Conservation (phyloP, 164 flowering plant species). For the Magnolia kwangsiensis region DNA sequence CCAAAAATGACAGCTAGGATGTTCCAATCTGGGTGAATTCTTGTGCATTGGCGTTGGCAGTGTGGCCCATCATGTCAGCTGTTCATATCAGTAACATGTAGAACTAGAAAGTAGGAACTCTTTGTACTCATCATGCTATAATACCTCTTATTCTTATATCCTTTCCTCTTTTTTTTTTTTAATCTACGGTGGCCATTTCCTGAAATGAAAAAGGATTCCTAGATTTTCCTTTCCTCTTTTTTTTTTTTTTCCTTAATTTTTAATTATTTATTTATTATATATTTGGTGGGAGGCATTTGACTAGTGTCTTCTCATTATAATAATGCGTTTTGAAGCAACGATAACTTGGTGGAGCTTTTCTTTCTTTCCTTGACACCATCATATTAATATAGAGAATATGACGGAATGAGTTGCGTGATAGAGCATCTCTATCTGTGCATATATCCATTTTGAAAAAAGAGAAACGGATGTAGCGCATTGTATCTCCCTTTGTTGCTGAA, state of each 20-base stretch:
- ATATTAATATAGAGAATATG: slow-evolving; percentile 16
- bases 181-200: background rate
- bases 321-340: background rate
- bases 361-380: slow-evolving; percentile 10
- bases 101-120: too few species aligned
- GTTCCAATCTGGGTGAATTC: too few species aligned
- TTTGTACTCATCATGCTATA: too few species aligned
- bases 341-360: background rate
- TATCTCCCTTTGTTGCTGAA: background rate
- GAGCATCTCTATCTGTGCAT: slow-evolving; percentile 10
- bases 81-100: too few species aligned
- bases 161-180: too few species aligned
- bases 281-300: slow-evolving; percentile 1
- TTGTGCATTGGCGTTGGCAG: too few species aligned
- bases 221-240: background rate
- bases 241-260: too few species aligned
- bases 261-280: too few species aligned
- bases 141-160: too few species aligned
- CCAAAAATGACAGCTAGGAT: too few species aligned
- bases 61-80: too few species aligned
- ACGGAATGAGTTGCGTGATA: slow-evolving; percentile 26
- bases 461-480: slow-evolving; percentile 9
- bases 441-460: background rate
- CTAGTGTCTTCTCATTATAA: background rate
- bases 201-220: background rate